Base-by-base conservation (phyloP, 495 filamentous ascomycete genomes). In the Hyaloscypha variabilis region DNA sequence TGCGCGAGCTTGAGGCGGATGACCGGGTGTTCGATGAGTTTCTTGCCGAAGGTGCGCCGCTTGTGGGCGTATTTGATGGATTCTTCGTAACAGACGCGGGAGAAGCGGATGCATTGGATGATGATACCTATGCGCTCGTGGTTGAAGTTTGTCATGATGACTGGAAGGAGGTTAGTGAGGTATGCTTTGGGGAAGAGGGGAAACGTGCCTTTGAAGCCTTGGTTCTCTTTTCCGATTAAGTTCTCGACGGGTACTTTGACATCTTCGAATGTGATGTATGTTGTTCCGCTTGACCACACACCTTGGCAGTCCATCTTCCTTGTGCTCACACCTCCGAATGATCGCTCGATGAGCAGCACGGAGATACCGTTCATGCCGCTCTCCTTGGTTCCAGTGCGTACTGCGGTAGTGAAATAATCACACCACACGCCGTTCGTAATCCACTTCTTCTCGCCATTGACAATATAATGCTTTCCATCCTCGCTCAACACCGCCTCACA, bases 391-490 rank as follows among this genome's bases (percentile, higher is more conserved):
- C 94, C 93, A 1, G 95, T 99, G 63, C 95, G 91, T 36, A 99
- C 95, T 50, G 95, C 95, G 36, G 90, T 92, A 90, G 95, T 98
- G 83, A 99, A 99, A 80, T 97, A 99, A 75, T 99, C 95, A 63
- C 83, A 85, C 91, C 91, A 97, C 67, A 97, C 85, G 71, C 95
- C 95, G 81, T 99, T 98, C 73, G 94, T 97, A 77, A 99, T 99
- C 95, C 95, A 98, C 78, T 99, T 99, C 88, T 99, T 98, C 85
- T 97, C 95, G 50, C 95, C 95, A 74, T 98, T 99, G 77, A 99
- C 95, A 65, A 99, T 97, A 77, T 96, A 99, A 77, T 97, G 92
- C 83, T 97, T 99, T 73, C 95, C 95, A 74, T 97, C 94, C 69
- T 92, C 87, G 59, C 83, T 88, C 51, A 97, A 89, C 81, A 96